These are phyloP conservation scores for Termitomyces sp. DNA, from an alignment of 768 basidiomycete species.

Conservation along the genomic window DNA sequence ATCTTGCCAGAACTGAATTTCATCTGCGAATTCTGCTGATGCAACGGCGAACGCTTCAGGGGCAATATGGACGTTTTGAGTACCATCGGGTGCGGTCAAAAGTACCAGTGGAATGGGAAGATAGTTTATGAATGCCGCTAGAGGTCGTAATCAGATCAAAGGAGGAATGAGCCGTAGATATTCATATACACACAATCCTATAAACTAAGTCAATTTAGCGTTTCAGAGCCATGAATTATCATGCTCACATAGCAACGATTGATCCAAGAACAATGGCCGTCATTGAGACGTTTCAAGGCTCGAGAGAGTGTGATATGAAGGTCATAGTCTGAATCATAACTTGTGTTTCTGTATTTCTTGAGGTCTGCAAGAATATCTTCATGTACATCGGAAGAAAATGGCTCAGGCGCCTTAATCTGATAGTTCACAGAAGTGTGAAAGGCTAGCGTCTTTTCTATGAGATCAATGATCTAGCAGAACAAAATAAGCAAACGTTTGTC, in stretches of 20 bases:
- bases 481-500: neutral
- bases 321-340: slow-evolving; percentile 47
- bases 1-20: slow-evolving; percentile 51
- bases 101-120: slow-evolving; percentile 44
- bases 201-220: neutral
- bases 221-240: neutral
- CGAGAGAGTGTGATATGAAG: slow-evolving; percentile 50
- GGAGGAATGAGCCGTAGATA: neutral
- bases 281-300: slow-evolving; percentile 48
- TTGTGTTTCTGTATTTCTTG: slow-evolving; percentile 34
- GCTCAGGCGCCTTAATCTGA: slow-evolving; percentile 46
- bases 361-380: slow-evolving; percentile 49
- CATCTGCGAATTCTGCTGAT: slow-evolving; percentile 42
- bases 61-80: slow-evolving; percentile 45
- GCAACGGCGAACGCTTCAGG: slow-evolving; percentile 49
- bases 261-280: slow-evolving; percentile 53
- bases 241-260: slow-evolving; percentile 51
- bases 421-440: slow-evolving; percentile 64
- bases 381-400: slow-evolving; percentile 49
- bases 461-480: slow-evolving; percentile 42
- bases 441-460: slow-evolving; percentile 49
- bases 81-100: slow-evolving; percentile 36
- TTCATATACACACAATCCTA: slow-evolving; percentile 15
- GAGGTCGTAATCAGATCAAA: neutral
- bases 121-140: slow-evolving; percentile 41